Evolutionary conservation across 2,329 filamentous ascomycete genomes (phyloP).

Genomic region (Hymenoscyphus repandus): DNA sequence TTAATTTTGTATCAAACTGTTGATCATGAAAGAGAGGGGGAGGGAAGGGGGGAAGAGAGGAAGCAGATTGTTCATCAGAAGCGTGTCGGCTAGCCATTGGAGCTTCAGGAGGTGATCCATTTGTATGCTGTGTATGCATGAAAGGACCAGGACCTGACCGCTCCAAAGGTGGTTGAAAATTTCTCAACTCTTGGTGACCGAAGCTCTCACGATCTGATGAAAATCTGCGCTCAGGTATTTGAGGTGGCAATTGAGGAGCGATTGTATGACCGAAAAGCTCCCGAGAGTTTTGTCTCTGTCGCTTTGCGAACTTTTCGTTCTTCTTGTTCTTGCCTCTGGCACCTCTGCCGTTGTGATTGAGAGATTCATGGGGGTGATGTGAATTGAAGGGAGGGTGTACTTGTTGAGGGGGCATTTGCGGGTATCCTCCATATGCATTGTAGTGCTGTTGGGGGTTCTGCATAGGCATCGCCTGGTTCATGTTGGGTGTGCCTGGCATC

Average conservation of each 20-base stretch:
- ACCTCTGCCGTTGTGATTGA: slow-evolving; percentile 7
- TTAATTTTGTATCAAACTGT: slow-evolving; percentile 25
- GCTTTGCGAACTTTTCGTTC: slow-evolving; percentile 26
- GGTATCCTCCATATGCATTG: slow-evolving; percentile 25
- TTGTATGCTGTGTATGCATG: slow-evolving; percentile 13
- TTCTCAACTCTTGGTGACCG: slow-evolving; percentile 16
- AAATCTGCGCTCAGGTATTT: slow-evolving; percentile 15
- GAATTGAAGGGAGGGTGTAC: slow-evolving; percentile 45
- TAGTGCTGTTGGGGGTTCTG: slow-evolving; percentile 42
- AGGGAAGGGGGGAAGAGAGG: slow-evolving; percentile 21
- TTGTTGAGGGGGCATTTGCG: slow-evolving; percentile 38
- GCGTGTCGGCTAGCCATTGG: slow-evolving; percentile 13
- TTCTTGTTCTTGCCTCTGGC: slow-evolving; percentile 15
- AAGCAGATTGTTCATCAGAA: slow-evolving; percentile 16
- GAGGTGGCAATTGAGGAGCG: slow-evolving; percentile 9
- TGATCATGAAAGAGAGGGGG: slow-evolving; percentile 27
- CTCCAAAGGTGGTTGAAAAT: slow-evolving; percentile 16
- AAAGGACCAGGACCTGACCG: slow-evolving; percentile 16
- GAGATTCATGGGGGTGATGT: slow-evolving; percentile 16
- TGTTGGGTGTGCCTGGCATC: slow-evolving; percentile 65
- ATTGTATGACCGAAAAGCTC: slow-evolving; percentile 25
- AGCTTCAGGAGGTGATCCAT: slow-evolving; percentile 13
- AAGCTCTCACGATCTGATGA: slow-evolving; percentile 18
- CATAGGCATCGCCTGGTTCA: slow-evolving; percentile 63
- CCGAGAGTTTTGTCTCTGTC: slow-evolving; percentile 21